Percentiles rank a stretch among this genome's conserved stretches.
Evolutionary conservation across 2,329 filamentous ascomycete species (phyloP).

Genomic region (Escovopsis sp.): DNA sequence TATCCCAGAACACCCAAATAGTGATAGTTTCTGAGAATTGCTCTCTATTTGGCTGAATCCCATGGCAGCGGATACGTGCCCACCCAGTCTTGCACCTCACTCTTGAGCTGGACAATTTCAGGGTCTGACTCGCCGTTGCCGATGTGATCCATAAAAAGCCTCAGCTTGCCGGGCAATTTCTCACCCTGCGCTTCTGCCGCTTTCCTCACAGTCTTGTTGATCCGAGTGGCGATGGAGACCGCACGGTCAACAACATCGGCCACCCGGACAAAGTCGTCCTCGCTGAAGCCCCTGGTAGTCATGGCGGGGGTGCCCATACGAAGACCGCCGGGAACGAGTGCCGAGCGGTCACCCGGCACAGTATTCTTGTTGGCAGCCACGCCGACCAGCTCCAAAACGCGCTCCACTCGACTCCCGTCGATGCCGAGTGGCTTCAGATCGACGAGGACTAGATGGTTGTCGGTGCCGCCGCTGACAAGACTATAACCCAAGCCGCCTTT

Average conservation of each 20-base stretch:
- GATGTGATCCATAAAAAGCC: slow-evolving; percentile 53
- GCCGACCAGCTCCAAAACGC: slow-evolving; percentile 79
- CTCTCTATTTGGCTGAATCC: slow-evolving; percentile 26
- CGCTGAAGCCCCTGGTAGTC: slow-evolving; percentile 87
- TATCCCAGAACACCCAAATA: too few species aligned
- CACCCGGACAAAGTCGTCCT: slow-evolving; percentile 76
- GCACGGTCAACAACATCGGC: slow-evolving; percentile 76
- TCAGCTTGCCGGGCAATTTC: slow-evolving; percentile 50
- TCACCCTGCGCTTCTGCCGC: slow-evolving; percentile 52
- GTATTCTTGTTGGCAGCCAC: slow-evolving; percentile 99
- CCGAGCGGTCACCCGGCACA: slow-evolving; percentile 86
- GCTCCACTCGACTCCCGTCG: slow-evolving; percentile 80
- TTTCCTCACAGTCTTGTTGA: slow-evolving; percentile 59
- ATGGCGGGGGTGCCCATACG: slow-evolving; percentile 94
- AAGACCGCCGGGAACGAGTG: slow-evolving; percentile 81
- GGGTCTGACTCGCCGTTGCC: slow-evolving; percentile 51
- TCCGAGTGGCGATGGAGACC: slow-evolving; percentile 60
- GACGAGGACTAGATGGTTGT: slow-evolving; percentile 89
- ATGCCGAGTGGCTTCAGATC: slow-evolving; percentile 82
- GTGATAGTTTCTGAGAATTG: too few species aligned
- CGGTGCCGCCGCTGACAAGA: slow-evolving; percentile 85
- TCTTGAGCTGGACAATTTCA: slow-evolving; percentile 58
- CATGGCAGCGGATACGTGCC: slow-evolving; percentile 60
- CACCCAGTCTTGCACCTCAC: slow-evolving; percentile 67
- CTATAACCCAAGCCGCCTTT: slow-evolving; percentile 71